A percentile compares a stretch with the other conserved stretches of the same genome.
Evolutionary conservation across 148 eudicot species (phyloP).

Genomic region (Limonium bicolor): DNA sequence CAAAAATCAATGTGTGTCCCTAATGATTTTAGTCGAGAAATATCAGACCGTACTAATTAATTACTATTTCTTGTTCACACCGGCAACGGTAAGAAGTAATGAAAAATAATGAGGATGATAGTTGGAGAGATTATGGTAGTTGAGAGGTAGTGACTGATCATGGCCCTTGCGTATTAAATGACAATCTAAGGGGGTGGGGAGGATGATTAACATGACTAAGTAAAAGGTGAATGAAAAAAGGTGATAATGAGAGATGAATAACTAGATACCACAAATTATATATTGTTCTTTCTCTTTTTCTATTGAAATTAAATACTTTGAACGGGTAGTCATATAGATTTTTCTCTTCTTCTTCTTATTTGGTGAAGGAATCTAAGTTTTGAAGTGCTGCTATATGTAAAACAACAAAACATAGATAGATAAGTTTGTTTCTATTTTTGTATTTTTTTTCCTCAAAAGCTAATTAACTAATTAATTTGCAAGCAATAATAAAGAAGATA

Average conservation of each 20-base stretch:
- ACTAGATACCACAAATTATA: constrained; percentile 15
- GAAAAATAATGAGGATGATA: neutral
- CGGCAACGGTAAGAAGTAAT: neutral
- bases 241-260: constrained; percentile 8
- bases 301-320: too few species aligned
- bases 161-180: too few species aligned
- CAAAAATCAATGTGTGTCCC: neutral
- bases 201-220: neutral
- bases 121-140: neutral
- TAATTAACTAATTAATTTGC: constrained; percentile 1
- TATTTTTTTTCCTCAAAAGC: too few species aligned
- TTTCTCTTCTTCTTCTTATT: too few species aligned
- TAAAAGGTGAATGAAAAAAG: neutral
- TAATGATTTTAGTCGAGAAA: neutral
- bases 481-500: neutral
- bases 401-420: too few species aligned
- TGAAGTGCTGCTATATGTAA: too few species aligned
- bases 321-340: too few species aligned
- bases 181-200: neutral
- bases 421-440: too few species aligned
- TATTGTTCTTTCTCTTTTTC: neutral
- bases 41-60: neutral
- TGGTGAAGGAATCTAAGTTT: too few species aligned
- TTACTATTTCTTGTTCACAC: neutral
- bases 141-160: neutral